Conservation (phyloP, 495 filamentous ascomycete genomes). For the Daldinia concentrica region DNA sequence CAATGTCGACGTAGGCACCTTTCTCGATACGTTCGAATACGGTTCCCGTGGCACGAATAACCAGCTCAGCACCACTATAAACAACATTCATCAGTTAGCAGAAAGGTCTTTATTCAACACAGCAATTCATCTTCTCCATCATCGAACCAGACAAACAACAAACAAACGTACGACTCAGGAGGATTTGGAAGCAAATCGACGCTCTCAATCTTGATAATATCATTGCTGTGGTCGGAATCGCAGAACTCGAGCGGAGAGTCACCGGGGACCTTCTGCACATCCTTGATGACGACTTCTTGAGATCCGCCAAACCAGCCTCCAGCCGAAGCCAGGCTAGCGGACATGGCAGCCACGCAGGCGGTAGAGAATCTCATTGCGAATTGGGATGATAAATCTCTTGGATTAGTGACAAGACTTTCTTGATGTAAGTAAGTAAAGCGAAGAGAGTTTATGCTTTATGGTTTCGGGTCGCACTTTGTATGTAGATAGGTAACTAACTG, state of each 20-base stretch:
- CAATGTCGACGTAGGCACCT: constrained; percentile 79
- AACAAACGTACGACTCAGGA: constrained; percentile 76
- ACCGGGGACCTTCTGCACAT: constrained; percentile 68
- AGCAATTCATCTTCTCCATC: not conserved
- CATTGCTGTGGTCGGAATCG: constrained; percentile 64
- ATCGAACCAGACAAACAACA: constrained; percentile 48
- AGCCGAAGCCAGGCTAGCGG: constrained; percentile 50
- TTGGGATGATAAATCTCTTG: constrained; percentile 7
- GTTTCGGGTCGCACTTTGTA: constrained; percentile 7
- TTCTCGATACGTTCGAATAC: constrained; percentile 73
- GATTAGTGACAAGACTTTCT: not conserved
- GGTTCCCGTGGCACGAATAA: constrained; percentile 78
- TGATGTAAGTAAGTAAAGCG: not conserved
- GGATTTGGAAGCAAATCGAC: constrained; percentile 89
- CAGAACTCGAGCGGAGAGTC: constrained; percentile 83
- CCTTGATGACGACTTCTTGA: constrained; percentile 47
- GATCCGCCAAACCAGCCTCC: constrained; percentile 51
- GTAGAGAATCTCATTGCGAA: constrained; percentile 55
- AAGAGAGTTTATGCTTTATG: constrained; percentile 5
- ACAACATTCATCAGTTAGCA: constrained; percentile 24
- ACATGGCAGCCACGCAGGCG: constrained; percentile 51
- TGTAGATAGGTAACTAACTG: constrained; percentile 6
- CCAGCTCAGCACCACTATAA: constrained; percentile 77
- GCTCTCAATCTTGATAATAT: constrained; percentile 75
- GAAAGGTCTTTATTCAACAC: constrained; percentile 1